Percentiles rank a stretch among this genome's conserved stretches.
phyloP scores from a whole-genome alignment of 805 yeast species.

The Cephaloascus fragrans region DNA sequence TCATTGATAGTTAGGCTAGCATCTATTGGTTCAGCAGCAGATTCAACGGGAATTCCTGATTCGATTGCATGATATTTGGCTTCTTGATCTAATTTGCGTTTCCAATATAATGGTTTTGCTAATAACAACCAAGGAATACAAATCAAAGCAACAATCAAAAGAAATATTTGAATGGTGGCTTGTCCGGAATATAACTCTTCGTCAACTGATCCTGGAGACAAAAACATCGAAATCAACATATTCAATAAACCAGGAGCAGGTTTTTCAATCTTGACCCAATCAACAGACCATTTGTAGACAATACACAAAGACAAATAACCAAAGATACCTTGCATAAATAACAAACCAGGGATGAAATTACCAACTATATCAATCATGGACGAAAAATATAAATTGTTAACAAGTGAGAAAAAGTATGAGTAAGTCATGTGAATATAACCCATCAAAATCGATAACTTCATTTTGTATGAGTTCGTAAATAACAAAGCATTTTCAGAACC shows the following conservation, averaged over 20 bases:
- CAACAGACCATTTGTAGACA: constrained; percentile 64
- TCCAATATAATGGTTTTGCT: constrained; percentile 49
- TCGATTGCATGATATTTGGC: constrained; percentile 14
- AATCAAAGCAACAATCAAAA: constrained; percentile 48
- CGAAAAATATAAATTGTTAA: constrained; percentile 47
- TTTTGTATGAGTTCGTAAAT: constrained; percentile 66
- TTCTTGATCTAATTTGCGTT: constrained; percentile 19
- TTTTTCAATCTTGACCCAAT: constrained; percentile 53
- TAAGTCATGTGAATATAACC: constrained; percentile 71
- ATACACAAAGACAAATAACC: constrained; percentile 62
- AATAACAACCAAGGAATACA: constrained; percentile 72
- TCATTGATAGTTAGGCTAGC: constrained; percentile 25
- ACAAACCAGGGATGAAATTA: constrained; percentile 62
- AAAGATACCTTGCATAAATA: constrained; percentile 69
- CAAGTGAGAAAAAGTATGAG: constrained; percentile 59
- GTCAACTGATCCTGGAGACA: constrained; percentile 61
- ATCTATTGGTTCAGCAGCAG: constrained; percentile 6
- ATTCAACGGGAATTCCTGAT: constrained; percentile 6
- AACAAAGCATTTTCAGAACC: constrained; percentile 66
- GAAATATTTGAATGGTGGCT: constrained; percentile 45
- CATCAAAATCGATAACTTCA: constrained; percentile 69
- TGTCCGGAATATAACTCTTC: constrained; percentile 62
- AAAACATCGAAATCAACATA: constrained; percentile 69
- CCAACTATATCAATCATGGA: constrained; percentile 60
- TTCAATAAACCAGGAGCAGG: constrained; percentile 68